A percentile compares a stretch with the other conserved stretches of the same genome.
Conservation (phyloP, 2,329 filamentous ascomycete genomes). For the Leptodontidium sp. region DNA sequence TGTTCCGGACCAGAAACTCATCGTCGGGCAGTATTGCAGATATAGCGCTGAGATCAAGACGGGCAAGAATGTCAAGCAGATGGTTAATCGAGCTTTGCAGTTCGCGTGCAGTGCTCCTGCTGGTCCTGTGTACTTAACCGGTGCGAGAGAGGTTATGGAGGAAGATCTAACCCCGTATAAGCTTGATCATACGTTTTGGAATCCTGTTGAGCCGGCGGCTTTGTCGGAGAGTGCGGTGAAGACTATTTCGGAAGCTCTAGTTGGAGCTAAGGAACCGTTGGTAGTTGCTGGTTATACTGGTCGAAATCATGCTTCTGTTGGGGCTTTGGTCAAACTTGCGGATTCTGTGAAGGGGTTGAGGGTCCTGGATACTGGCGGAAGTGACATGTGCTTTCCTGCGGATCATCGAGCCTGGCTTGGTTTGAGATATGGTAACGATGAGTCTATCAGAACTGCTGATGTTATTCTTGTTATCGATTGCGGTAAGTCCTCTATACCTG, state of each 20-base stretch:
- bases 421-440: slow-evolving; percentile 76
- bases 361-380: slow-evolving; percentile 79
- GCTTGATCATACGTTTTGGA: slow-evolving; percentile 67
- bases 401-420: slow-evolving; percentile 75
- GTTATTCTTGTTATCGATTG: slow-evolving; percentile 87
- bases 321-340: slow-evolving; percentile 71
- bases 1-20: slow-evolving; percentile 77
- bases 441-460: slow-evolving; percentile 78
- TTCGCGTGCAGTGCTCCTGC: slow-evolving; percentile 74
- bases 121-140: slow-evolving; percentile 73
- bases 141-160: slow-evolving; percentile 75
- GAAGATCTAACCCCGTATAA: slow-evolving; percentile 70
- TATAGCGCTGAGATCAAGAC: slow-evolving; percentile 76
- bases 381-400: slow-evolving; percentile 83
- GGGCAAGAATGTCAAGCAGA: slow-evolving; percentile 77
- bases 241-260: slow-evolving; percentile 66
- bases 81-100: slow-evolving; percentile 75
- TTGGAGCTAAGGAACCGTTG: slow-evolving; percentile 70
- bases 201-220: slow-evolving; percentile 64
- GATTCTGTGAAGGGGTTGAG: slow-evolving; percentile 72
- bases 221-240: slow-evolving; percentile 61
- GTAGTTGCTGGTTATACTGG: slow-evolving; percentile 77
- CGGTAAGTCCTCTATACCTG: slow-evolving; percentile 35
- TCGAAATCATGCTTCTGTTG: slow-evolving; percentile 69
- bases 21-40: slow-evolving; percentile 76